Percentiles rank a stretch among this genome's conserved stretches.
Conservation (phyloP, 495 filamentous ascomycete species). For the Aspergillus ellipticus region DNA sequence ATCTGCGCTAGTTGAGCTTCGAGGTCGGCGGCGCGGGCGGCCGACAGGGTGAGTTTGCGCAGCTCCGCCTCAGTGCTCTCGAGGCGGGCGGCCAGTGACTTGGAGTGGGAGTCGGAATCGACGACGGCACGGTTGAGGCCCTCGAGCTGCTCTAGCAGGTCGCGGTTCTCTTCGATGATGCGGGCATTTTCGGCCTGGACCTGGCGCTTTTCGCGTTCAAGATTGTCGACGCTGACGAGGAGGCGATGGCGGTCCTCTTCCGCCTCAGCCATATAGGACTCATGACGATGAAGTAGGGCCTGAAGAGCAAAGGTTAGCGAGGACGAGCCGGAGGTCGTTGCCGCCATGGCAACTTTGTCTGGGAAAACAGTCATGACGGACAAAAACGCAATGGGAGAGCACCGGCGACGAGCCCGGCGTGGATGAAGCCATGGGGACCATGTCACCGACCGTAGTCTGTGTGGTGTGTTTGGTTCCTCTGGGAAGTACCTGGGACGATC, state of each 20-base stretch:
- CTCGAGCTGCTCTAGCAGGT: constrained; percentile 76
- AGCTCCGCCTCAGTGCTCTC: constrained; percentile 73
- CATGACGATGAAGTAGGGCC: constrained; percentile 88
- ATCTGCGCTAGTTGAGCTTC: constrained; percentile 73
- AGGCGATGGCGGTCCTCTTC: constrained; percentile 75
- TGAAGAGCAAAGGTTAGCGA: constrained; percentile 73
- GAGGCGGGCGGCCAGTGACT: constrained; percentile 66
- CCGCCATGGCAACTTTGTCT: constrained; percentile 19
- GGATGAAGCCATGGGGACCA: constrained; percentile 13
- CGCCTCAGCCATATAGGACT: constrained; percentile 85
- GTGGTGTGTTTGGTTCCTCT: background rate
- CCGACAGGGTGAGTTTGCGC: constrained; percentile 66
- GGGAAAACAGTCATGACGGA: constrained; percentile 35
- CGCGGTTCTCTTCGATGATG: constrained; percentile 74
- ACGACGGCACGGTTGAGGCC: constrained; percentile 67
- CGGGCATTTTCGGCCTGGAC: constrained; percentile 70
- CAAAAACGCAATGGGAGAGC: constrained; percentile 31
- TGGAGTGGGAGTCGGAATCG: constrained; percentile 71
- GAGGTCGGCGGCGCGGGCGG: constrained; percentile 67
- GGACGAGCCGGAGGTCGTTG: constrained; percentile 25
- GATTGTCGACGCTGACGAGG: constrained; percentile 61
- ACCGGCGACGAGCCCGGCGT: constrained; percentile 21
- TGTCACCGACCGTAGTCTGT: background rate
- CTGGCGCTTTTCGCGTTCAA: constrained; percentile 73
- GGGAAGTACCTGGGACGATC: background rate